Evolutionary conservation across 805 yeast species (phyloP), one percentile per base, ranked within the genome.

Genomic region (Kodamaea sagamina): DNA sequence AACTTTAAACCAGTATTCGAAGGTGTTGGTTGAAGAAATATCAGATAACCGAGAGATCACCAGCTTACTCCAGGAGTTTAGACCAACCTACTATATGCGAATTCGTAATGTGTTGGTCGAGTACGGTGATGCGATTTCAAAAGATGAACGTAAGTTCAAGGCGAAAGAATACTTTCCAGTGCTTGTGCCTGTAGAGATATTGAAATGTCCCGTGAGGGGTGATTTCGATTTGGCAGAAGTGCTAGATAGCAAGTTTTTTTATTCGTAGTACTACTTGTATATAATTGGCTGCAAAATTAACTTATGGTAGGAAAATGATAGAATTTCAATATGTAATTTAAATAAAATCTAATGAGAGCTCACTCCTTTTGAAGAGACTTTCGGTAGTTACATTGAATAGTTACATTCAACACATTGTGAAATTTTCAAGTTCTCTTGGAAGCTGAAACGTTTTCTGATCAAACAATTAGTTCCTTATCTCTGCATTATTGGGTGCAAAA

Each of bases 231-330:
- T 71, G 7, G 47, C 46, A 2, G 43, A 52, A 29, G 72, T 71
- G 4, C 42, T 57, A 24, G 41, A 60, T 6, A 68, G 73, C 53
- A 54, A 48, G 41, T 66, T 49, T 50, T 71, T 71, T 47, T 71
- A 71, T 45, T 63, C 72, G 11, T 69, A 49, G 52, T 25, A 11
- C 18, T 21, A 10, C 4, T 16, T 4, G 22, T 5, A 27, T 27
- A 12, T 21, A 21, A 6, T 6, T 6, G 8, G 24, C 8, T 21
- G 24, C 24, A 21, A 21, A 21, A n/a, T n/a, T n/a, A n/a, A n/a
- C n/a, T n/a, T n/a, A n/a, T n/a, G n/a, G n/a, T n/a, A n/a, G n/a
- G n/a, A n/a, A n/a, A n/a, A n/a, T n/a, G n/a, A n/a, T n/a, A n/a
- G n/a, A n/a, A n/a, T n/a, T n/a, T n/a, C n/a, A n/a, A n/a, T n/a